phyloP scores from a whole-genome alignment of 2,329 filamentous ascomycete species.

The Colletotrichum graminicola region DNA sequence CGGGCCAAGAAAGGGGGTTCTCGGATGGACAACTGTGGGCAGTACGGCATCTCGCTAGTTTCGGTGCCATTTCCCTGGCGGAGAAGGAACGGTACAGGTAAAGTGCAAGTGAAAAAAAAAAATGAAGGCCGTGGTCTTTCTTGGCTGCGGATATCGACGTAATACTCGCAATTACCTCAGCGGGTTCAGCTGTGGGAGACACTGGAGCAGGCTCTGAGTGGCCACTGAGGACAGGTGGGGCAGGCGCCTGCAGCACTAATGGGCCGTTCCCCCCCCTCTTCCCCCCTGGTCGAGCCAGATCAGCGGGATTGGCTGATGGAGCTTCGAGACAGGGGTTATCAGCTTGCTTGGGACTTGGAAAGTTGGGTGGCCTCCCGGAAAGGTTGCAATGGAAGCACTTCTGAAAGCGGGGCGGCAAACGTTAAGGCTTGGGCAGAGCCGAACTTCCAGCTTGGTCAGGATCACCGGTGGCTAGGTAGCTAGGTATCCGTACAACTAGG shows the following conservation, averaged over 20 bases:
- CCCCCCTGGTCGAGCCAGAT: conserved; percentile 33
- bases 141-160: conserved; percentile 42
- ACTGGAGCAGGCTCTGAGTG: conserved; percentile 24
- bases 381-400: conserved; percentile 39
- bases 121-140: conserved; percentile 9
- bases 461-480: background rate
- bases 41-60: background rate
- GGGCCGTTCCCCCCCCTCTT: conserved; percentile 4
- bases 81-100: background rate
- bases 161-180: conserved; percentile 34
- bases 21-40: background rate
- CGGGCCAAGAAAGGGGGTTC: background rate
- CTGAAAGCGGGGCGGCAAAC: conserved; percentile 15
- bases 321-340: conserved; percentile 27
- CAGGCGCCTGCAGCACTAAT: conserved; percentile 26
- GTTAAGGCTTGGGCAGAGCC: conserved; percentile 32
- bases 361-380: conserved; percentile 35
- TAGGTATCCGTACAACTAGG: too few species aligned
- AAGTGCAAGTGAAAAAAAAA: background rate
- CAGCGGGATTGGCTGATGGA: conserved; percentile 39
- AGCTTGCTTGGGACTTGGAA: conserved; percentile 30
- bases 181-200: conserved; percentile 28
- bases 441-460: conserved; percentile 30
- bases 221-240: conserved; percentile 23
- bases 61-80: background rate